phyloP scores from a whole-genome alignment of 495 filamentous ascomycete species.

The Aspergillus biplanus region DNA sequence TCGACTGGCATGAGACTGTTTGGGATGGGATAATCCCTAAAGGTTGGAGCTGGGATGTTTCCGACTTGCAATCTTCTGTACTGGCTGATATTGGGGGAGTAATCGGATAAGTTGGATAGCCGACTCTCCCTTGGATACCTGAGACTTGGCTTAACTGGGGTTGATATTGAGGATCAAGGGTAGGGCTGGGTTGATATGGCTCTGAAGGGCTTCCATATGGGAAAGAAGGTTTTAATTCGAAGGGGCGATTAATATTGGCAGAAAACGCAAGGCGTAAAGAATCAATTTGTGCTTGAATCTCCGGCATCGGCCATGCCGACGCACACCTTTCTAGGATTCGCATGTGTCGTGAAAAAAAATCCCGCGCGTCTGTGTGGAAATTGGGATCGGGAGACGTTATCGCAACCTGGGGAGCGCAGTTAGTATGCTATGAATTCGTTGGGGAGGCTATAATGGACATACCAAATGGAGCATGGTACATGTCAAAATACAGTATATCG shows the following conservation, averaged over 20 bases:
- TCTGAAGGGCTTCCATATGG: slow-evolving; percentile 82
- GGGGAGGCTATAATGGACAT: slow-evolving; percentile 37
- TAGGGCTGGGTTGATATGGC: slow-evolving; percentile 65
- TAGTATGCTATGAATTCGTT: slow-evolving; percentile 7
- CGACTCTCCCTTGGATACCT: slow-evolving; percentile 64
- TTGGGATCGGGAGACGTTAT: slow-evolving; percentile 93
- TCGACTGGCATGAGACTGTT: slow-evolving; percentile 47
- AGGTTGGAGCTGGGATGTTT: slow-evolving; percentile 77
- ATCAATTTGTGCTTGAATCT: slow-evolving; percentile 90
- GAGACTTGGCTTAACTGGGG: slow-evolving; percentile 40
- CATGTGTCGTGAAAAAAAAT: slow-evolving; percentile 96
- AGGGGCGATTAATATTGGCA: slow-evolving; percentile 80
- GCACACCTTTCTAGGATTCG: slow-evolving; percentile 87
- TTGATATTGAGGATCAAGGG: slow-evolving; percentile 51
- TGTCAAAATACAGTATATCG: slow-evolving; percentile 88
- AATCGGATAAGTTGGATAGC: slow-evolving; percentile 75
- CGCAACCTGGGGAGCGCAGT: slow-evolving; percentile 67
- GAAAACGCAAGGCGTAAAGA: slow-evolving; percentile 92
- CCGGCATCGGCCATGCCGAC: slow-evolving; percentile 84
- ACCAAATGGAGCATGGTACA: slow-evolving; percentile 97
- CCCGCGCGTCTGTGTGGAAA: slow-evolving; percentile 79
- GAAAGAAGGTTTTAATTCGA: slow-evolving; percentile 85
- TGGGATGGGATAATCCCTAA: slow-evolving; percentile 71
- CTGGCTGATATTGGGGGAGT: slow-evolving; percentile 81
- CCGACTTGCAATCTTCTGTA: slow-evolving; percentile 75